phyloP scores from a whole-genome alignment of 2,329 filamentous ascomycete species.

The Botrytis galanthina region DNA sequence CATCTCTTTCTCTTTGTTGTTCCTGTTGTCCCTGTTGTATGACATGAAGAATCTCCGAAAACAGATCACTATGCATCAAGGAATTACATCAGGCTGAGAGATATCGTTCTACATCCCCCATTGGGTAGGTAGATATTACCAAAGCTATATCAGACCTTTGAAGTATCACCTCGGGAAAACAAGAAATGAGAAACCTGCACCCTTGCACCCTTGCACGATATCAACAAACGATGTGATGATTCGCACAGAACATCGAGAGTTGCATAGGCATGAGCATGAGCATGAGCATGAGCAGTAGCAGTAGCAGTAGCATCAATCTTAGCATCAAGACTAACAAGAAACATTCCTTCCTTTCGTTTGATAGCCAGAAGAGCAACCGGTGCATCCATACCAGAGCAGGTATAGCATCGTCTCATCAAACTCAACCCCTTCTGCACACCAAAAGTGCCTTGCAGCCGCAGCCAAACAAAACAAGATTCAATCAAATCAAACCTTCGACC shows the following conservation, averaged over 20 bases:
- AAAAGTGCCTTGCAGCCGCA: conserved; percentile 14
- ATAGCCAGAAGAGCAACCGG: too few relatives aligned
- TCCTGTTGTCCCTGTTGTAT: not conserved
- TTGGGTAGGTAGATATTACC: not conserved
- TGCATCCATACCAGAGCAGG: not conserved
- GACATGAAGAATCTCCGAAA: conserved; percentile 10
- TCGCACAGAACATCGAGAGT: not conserved
- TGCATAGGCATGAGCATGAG: not conserved
- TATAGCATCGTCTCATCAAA: not conserved
- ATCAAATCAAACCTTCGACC: conserved; percentile 12
- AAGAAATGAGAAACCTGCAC: not conserved
- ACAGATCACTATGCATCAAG: not conserved
- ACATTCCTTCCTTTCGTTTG: not conserved
- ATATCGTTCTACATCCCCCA: not conserved
- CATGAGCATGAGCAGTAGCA: not conserved
- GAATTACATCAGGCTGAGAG: not conserved
- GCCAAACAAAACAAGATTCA: not conserved
- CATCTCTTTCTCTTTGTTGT: conserved; percentile 10
- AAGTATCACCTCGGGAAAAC: conserved; percentile 8
- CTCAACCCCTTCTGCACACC: not conserved
- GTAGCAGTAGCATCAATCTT: too few relatives aligned
- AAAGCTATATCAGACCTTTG: not conserved
- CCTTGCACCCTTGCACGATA: not conserved
- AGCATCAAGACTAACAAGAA: not conserved
- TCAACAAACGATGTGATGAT: not conserved